These are phyloP conservation scores for Sistotremastrum suecicum DNA, from an alignment of 768 basidiomycete species.

Conservation along the genomic window DNA sequence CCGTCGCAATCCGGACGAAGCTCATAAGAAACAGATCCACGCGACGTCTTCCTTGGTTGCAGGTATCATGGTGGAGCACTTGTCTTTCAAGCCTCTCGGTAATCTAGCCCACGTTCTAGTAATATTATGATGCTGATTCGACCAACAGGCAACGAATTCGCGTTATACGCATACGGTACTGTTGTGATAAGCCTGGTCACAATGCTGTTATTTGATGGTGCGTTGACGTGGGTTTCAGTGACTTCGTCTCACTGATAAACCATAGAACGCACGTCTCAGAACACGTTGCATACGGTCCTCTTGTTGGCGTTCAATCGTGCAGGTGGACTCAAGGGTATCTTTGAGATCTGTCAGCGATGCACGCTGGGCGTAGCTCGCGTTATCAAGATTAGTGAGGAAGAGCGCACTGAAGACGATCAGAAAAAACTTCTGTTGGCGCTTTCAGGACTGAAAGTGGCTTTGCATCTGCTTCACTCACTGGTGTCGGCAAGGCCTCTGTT, in stretches of 20 bases:
- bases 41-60: conserved; percentile 60
- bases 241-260: conserved; percentile 2
- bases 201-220: conserved; percentile 48
- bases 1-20: conserved; percentile 57
- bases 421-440: conserved; percentile 66
- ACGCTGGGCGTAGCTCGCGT: conserved; percentile 43
- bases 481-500: conserved; percentile 68
- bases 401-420: conserved; percentile 40
- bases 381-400: conserved; percentile 33
- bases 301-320: conserved; percentile 57
- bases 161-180: conserved; percentile 35
- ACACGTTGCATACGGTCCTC: conserved; percentile 70
- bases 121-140: conserved; percentile 3
- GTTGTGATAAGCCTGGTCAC: conserved; percentile 39
- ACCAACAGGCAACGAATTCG: conserved; percentile 24
- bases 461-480: conserved; percentile 64
- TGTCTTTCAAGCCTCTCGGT: conserved; percentile 42
- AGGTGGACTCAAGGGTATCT: conserved; percentile 58
- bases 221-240: neutral
- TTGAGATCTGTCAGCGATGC: conserved; percentile 41
- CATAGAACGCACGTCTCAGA: conserved; percentile 61
- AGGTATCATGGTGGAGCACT: conserved; percentile 55
- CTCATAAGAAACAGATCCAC: conserved; percentile 65
- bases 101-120: conserved; percentile 12
- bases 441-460: conserved; percentile 65